Evolutionary conservation across 352 stramenopile species (phyloP).

Genomic region (Phytopythium kandeliae): DNA sequence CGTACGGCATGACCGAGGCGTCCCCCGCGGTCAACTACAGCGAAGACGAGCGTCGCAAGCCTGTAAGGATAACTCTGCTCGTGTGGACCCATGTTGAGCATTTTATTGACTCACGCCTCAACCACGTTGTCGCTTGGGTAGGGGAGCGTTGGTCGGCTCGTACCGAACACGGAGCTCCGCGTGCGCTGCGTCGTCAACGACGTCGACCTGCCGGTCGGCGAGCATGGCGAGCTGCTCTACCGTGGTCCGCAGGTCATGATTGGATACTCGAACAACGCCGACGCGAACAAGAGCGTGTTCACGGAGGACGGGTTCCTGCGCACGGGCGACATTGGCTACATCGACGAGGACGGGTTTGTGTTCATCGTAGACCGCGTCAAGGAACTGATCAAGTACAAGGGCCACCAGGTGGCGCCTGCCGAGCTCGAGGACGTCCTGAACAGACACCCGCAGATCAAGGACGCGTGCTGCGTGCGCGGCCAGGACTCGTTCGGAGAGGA

Average conservation of each 20-base stretch:
- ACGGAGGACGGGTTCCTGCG: conserved; percentile 66
- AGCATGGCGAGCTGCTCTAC: conserved; percentile 82
- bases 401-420: conserved; percentile 87
- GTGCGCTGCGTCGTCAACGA: not conserved
- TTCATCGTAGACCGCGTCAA: conserved; percentile 93
- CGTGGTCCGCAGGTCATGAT: conserved; percentile 91
- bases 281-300: conserved; percentile 79
- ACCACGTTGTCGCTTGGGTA: not conserved
- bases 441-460: conserved; percentile 55
- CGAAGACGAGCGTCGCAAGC: conserved; percentile 21
- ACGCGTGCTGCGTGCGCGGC: conserved; percentile 66
- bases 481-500: conserved; percentile 78
- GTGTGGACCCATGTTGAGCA: not conserved
- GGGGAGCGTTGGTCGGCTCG: conserved; percentile 42
- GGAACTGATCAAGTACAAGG: conserved; percentile 95
- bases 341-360: conserved; percentile 89
- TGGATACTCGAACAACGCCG: conserved; percentile 86
- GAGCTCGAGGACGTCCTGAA: conserved; percentile 90
- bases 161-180: conserved; percentile 53
- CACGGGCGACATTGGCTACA: conserved; percentile 88
- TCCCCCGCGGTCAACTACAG: conserved; percentile 28
- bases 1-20: conserved; percentile 64
- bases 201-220: conserved; percentile 22
- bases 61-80: conserved; percentile 8
- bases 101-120: not conserved